These are phyloP conservation scores for Pseudodiploospora longispora DNA, from an alignment of 2,329 filamentous ascomycete genomes.

Conservation along the genomic window DNA sequence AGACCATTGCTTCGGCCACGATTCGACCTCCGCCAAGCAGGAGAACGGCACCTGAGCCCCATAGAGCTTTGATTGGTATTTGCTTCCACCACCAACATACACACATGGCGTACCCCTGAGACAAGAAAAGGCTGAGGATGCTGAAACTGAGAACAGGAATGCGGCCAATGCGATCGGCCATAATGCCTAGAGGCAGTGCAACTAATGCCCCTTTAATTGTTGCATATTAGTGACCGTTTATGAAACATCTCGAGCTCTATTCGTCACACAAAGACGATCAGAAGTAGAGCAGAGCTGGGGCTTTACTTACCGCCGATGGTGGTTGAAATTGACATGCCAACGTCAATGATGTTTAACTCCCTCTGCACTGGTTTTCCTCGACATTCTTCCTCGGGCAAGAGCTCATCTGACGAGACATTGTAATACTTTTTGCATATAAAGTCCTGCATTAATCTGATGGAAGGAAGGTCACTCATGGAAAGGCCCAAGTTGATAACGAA, in stretches of 20 bases:
- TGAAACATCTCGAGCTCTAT: no score
- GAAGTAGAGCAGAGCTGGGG: background rate
- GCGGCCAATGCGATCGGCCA: slow-evolving; percentile 16
- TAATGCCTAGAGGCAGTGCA: slow-evolving; percentile 14
- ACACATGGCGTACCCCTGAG: slow-evolving; percentile 14
- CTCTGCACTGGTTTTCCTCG: slow-evolving; percentile 13
- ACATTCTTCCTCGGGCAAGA: slow-evolving; percentile 14
- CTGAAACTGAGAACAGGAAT: slow-evolving; percentile 17
- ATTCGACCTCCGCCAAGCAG: slow-evolving; percentile 18
- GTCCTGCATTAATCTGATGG: slow-evolving; percentile 16
- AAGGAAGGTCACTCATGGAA: slow-evolving; percentile 15
- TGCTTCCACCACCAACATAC: slow-evolving; percentile 13
- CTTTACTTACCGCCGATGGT: slow-evolving; percentile 12
- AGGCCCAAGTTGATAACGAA: slow-evolving; percentile 18
- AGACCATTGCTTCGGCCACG: slow-evolving; percentile 20
- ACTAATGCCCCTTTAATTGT: slow-evolving; percentile 13
- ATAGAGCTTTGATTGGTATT: slow-evolving; percentile 16
- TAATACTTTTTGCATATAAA: slow-evolving; percentile 15
- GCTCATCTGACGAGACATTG: background rate
- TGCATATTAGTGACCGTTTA: no score
- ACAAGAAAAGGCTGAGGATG: slow-evolving; percentile 16
- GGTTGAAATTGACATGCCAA: slow-evolving; percentile 14
- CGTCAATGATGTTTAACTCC: slow-evolving; percentile 13
- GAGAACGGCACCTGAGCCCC: slow-evolving; percentile 14
- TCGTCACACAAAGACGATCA: background rate